phyloP scores from a whole-genome alignment of 805 yeast species.

The Starmerella kuoi region DNA sequence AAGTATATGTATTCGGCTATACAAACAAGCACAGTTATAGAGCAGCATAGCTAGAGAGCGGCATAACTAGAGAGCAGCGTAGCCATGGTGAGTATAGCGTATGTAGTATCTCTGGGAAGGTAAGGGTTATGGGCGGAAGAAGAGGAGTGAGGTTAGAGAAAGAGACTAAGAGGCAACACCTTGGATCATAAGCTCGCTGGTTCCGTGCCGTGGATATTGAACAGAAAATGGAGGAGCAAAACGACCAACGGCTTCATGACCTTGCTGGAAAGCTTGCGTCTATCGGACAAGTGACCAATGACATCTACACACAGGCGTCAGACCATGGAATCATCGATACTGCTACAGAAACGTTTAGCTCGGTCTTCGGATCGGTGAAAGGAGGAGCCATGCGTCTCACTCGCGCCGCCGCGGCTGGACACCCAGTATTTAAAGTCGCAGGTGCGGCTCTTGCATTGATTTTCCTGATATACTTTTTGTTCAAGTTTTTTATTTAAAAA shows the following conservation, averaged over 20 bases:
- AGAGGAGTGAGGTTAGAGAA: too few relatives aligned
- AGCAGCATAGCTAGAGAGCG: too few relatives aligned
- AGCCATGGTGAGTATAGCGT: too few relatives aligned
- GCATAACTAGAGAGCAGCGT: too few relatives aligned
- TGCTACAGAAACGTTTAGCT: constrained; percentile 41
- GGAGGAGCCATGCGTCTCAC: constrained; percentile 41
- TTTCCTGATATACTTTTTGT: constrained; percentile 45
- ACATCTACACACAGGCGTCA: constrained; percentile 51
- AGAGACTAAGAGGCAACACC: too few relatives aligned
- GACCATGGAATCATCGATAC: constrained; percentile 34
- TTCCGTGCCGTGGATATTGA: too few relatives aligned
- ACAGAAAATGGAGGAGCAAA: constrained; percentile 36
- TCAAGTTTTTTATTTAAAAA: constrained; percentile 35
- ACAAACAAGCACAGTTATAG: too few relatives aligned
- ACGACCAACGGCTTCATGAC: constrained; percentile 49
- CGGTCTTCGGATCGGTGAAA: constrained; percentile 38
- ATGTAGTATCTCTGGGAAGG: too few relatives aligned
- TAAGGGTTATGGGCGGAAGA: too few relatives aligned
- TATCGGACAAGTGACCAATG: constrained; percentile 53
- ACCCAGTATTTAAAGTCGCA: constrained; percentile 47
- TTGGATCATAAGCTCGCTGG: too few relatives aligned
- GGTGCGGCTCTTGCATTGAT: constrained; percentile 43
- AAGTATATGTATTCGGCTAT: too few relatives aligned
- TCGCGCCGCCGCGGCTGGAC: constrained; percentile 47
- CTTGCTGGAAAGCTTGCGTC: constrained; percentile 55